Conservation (phyloP, 306 rosid species). For the Ochetophila trinervis region DNA sequence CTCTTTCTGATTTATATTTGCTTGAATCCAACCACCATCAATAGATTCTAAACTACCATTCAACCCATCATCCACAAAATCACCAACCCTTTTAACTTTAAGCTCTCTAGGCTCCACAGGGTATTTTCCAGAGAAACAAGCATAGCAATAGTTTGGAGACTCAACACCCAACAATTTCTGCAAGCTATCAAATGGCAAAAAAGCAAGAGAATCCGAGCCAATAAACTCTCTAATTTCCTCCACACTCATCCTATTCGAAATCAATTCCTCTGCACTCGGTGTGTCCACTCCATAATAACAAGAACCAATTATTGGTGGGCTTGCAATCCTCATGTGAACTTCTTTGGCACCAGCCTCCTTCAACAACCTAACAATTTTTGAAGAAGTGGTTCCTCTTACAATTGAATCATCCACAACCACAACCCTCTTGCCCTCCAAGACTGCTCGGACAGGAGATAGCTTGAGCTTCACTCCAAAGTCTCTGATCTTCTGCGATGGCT, state of each 20-base stretch:
- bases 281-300: slow-evolving; percentile 97
- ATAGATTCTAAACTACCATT: slow-evolving; percentile 76
- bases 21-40: slow-evolving; percentile 85
- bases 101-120: slow-evolving; percentile 87
- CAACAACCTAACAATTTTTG: slow-evolving; percentile 82
- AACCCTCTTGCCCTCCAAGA: slow-evolving; percentile 86
- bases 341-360: slow-evolving; percentile 96
- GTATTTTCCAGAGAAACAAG: slow-evolving; percentile 90
- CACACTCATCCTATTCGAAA: slow-evolving; percentile 80
- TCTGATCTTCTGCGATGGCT: slow-evolving; percentile 90
- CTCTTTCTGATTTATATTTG: slow-evolving; percentile 30
- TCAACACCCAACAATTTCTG: slow-evolving; percentile 45
- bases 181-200: slow-evolving; percentile 72
- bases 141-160: slow-evolving; percentile 64
- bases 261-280: slow-evolving; percentile 90
- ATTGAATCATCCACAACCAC: slow-evolving; percentile 98
- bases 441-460: slow-evolving; percentile 75
- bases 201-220: slow-evolving; percentile 91
- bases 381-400: slow-evolving; percentile 92
- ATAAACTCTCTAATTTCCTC: slow-evolving; percentile 81
- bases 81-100: slow-evolving; percentile 89
- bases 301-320: slow-evolving; percentile 87
- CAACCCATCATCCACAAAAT: slow-evolving; percentile 85
- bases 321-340: slow-evolving; percentile 96
- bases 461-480: slow-evolving; percentile 90